Evolutionary conservation across 306 rosid genomes (phyloP), one percentile per base, ranked within the genome.

Genomic region (Potentilla sterilis): DNA sequence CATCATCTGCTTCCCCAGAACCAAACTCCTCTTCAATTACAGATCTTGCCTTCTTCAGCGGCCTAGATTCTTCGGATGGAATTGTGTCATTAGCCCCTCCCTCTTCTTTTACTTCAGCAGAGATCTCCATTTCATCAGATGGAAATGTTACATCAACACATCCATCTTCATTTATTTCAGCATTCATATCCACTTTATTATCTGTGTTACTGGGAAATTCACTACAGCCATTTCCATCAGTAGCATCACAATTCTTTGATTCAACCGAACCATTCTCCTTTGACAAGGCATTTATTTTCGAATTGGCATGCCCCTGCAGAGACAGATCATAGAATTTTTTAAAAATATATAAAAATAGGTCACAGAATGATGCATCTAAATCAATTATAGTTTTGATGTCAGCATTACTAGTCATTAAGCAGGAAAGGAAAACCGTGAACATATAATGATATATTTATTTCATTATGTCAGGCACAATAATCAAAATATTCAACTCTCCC

Each of bases 31-130:
- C 90, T 42, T 55, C 84, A 82, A 40, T 21, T 51, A 18, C 74
- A 73, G 84, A 81, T 87, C 87, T 94, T 69, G 86, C 81, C 79
- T 86, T 92, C 86, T 94, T 94, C 28, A 66, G 81, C 7, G 92
- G 91, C 70, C 84, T 86, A 69, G 70, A 76, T 75, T 71, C 87
- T 82, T 82, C 84, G 74, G 83, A 72, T 68, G 79, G 82, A 76
- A 55, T 14, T 70, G 78, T 82, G 64, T 47, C 88, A 68, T 80
- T 84, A 64, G 46, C 32, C 44, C 19, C 84, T 28, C 65, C 78
- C 63, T 81, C 88, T 66, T 83, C 85, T 75, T 74, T 16, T 5
- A 61, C 76, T 78, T 82, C 86, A n/a, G 78, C 74, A 62, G 84
- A 59, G 63, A 75, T 54, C 54, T 93, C 97, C 72, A 88, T 67